Base-by-base conservation (phyloP, 345 rosid genomes). In the Rhizophora apiculata region DNA sequence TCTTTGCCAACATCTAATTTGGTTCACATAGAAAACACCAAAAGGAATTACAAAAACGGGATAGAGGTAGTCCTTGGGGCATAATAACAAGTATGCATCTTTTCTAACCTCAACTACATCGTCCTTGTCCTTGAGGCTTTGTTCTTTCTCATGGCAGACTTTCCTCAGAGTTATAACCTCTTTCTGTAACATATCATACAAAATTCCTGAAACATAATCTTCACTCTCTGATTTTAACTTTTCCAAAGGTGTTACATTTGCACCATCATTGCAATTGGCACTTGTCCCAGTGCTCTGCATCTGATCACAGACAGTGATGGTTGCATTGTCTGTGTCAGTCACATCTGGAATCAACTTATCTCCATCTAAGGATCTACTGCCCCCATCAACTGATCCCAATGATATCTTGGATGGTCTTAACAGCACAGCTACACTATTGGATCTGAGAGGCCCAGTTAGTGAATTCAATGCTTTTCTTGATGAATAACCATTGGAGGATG, bases 111-210 rank as follows among this genome's bases (percentile, higher is more conserved):
- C 81, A 30, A 82, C 62, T 15, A 82, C 85, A 6, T 82, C 77
- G 22, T 82, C 82, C 69, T 82, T 82, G 76, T 82, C 85, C 67
- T 76, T 79, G 54, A 79, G 68, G 71, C 81, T 76, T 31, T 79
- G 85, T 65, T 82, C 81, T 71, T 74, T 79, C 52, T 82, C 82
- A 1, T 71, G 71, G 74, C 82, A 76, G 43, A 79, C 81, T 79
- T 76, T 82, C 49, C 85, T 69, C 37, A 82, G 69, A 29, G 65
- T 46, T 54, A 82, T 74, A 51, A 82, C 81, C 69, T 82, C 85
- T 60, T 78, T 82, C 62, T 82, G 85, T 60, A 82, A 52, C 74
- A 82, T 75, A 71, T 82, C 85, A 29, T 82, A 82, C 76, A 82
- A 64, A 48, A 76, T 71, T 63, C 82, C 82, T 1, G 85, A 79